Base-by-base conservation (phyloP, 495 filamentous ascomycete species). In the Aspergillus affinis region DNA sequence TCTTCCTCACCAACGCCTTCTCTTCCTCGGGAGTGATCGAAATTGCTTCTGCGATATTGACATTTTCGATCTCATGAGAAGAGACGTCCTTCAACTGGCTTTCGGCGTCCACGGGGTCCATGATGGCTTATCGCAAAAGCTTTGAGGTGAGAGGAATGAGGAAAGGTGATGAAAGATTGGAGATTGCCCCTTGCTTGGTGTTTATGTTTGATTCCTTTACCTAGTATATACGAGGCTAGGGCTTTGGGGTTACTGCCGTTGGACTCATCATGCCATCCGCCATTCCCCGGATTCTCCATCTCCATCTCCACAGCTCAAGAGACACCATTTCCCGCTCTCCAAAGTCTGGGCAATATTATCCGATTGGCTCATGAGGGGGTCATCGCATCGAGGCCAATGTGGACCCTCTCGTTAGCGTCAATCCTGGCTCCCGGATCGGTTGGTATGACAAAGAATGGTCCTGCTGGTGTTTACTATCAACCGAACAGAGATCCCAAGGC, bases 1-100 rank as follows among this genome's bases (percentile, higher is more conserved):
- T 69, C 66, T 82, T 84, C 48, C 65, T 70, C 26, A 82, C 75
- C 19, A 82, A 63, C 2, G 60, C 64, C 41, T 65, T 65, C 55
- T 72, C 67, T 45, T 68, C 67, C 36, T 66, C 63, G 0, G 61
- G 57, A 4, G 61, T 44, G 29, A 61, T 62, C 15, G 58, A 45
- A 23, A 45, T 23, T 48, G 32, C 23, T 21, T 61, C 60, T 6
- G 23, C 18, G 44, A 46, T 13, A 3, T 46, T 52, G 20, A 60
- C 63, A 59, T 68, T 54, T 45, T 68, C 65, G 44, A 68, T 65
- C 58, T 68, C 54, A 27, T 68, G 30, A 27, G 60, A 61, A 10
- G 57, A 57, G 13, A 63, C 36, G 21, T 63, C 65, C 47, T 63
- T 60, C 2, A 30, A 12, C 10, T 51, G 20, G 13, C 46, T 48